Base-by-base conservation (phyloP, 2,329 filamentous ascomycete genomes). In the Alternaria sp. region DNA sequence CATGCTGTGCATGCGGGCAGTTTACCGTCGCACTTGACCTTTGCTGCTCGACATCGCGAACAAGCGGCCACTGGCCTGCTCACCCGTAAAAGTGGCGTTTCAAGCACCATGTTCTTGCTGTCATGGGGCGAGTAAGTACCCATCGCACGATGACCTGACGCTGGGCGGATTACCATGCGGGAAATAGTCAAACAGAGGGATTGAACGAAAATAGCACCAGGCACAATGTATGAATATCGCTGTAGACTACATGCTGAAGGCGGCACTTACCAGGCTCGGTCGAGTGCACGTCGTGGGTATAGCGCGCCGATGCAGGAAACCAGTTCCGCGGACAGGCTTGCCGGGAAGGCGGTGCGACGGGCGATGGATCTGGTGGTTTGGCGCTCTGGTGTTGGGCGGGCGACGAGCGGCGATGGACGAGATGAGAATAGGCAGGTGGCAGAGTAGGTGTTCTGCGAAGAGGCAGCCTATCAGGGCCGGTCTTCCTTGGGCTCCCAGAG, bases 11-110 rank as follows among this genome's bases (percentile, higher is more conserved):
- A 99, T 7, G 93, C 93, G 10, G 95, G 95, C 36, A 98, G 82
- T 78, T 97, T 97, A 61, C 95, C 94, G 80, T 98, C 95, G 73
- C 95, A 99, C 87, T 96, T 97, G 75, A 98, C 93, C 81, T 99
- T 99, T 53, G 94, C 93, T 61, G 90, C 87, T 60, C 95, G 91
- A 81, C 91, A 94, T 82, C 90, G 84, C 58, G 90, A 91, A 76
- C 91, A 94, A 24, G 91, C 91, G 54, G 90, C 90, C 49, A 92
- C 90, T 5, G 91, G 90, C 62, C 91, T 85, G 72, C 90, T 93
- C 63, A 94, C 91, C 69, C 88, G 85, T 68, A 92, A 80, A 52
- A 89, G 78, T 21, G 88, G 88, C 33, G 86, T 82, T 48, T 83
- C 80, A 49, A 83, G 72, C 59, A 80, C 78, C 80, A 82, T 82